phyloP scores from a whole-genome alignment of 306 rosid species.

The Malus sylvestris region DNA sequence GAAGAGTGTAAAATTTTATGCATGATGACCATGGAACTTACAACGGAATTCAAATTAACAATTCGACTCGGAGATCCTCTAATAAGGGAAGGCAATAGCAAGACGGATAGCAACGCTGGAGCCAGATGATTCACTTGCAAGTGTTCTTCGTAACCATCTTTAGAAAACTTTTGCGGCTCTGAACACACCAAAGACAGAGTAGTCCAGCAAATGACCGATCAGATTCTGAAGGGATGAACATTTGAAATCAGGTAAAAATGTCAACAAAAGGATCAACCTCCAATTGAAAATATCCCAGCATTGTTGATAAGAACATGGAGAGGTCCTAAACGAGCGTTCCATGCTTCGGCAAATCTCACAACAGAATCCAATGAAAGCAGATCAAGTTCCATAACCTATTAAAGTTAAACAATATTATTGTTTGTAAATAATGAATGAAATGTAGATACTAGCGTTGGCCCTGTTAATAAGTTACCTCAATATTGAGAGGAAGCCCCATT shows the following conservation, averaged over 20 bases:
- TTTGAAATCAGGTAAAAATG: neutral
- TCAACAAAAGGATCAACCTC: constrained; percentile 47
- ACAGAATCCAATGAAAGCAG: constrained; percentile 95
- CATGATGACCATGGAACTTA: constrained; percentile 41
- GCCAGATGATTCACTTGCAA: constrained; percentile 98
- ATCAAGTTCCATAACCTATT: constrained; percentile 83
- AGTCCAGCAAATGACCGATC: constrained; percentile 7
- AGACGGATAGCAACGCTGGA: constrained; percentile 84
- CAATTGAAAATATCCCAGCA: constrained; percentile 94
- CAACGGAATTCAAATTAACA: constrained; percentile 76
- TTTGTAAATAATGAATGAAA: neutral
- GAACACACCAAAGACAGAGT: constrained; percentile 21
- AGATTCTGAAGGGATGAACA: neutral
- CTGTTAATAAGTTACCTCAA: constrained; percentile 55
- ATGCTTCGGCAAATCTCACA: constrained; percentile 63
- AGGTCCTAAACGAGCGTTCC: constrained; percentile 85
- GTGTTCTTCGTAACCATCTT: constrained; percentile 92
- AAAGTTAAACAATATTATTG: constrained; percentile 13
- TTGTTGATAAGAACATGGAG: constrained; percentile 91
- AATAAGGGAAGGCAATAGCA: constrained; percentile 92
- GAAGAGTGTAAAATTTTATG: neutral
- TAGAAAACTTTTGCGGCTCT: constrained; percentile 88
- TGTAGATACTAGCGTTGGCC: neutral
- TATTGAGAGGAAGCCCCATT: constrained; percentile 76
- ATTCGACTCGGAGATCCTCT: constrained; percentile 96